A percentile compares a stretch with the other conserved stretches of the same genome.
phyloP scores from a whole-genome alignment of 2,329 filamentous ascomycete species.

The Fusarium zealandicum region DNA sequence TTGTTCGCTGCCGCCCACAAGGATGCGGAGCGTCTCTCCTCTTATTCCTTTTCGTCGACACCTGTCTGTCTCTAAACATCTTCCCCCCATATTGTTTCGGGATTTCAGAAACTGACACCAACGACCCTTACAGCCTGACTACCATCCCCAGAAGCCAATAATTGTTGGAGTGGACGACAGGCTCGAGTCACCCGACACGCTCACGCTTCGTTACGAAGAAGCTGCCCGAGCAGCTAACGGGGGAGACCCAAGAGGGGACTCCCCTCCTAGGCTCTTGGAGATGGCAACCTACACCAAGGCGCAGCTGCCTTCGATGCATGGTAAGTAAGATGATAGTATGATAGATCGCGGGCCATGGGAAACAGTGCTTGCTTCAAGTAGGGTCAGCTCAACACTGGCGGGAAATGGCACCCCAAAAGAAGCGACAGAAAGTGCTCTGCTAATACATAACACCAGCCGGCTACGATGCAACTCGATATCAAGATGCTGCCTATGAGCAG shows the following conservation, averaged over 20 bases:
- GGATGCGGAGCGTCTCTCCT: constrained; percentile 22
- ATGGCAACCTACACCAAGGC: constrained; percentile 74
- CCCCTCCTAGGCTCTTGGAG: constrained; percentile 53
- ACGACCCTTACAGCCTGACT: constrained; percentile 54
- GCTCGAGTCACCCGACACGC: constrained; percentile 64
- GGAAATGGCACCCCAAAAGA: not conserved
- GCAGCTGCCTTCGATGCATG: constrained; percentile 78
- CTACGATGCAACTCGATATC: constrained; percentile 68
- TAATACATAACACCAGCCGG: constrained; percentile 49
- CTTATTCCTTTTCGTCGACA: constrained; percentile 13
- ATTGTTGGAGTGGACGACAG: constrained; percentile 63
- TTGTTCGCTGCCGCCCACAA: constrained; percentile 21
- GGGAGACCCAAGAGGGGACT: constrained; percentile 63
- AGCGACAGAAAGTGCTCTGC: not conserved
- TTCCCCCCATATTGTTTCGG: constrained; percentile 31
- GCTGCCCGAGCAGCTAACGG: constrained; percentile 60
- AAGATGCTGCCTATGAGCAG: constrained; percentile 62
- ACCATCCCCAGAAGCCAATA: constrained; percentile 62
- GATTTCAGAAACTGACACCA: constrained; percentile 39
- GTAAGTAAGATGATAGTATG: constrained; percentile 62
- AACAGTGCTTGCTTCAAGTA: constrained; percentile 10
- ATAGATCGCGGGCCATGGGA: constrained; percentile 38
- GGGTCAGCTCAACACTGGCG: not conserved
- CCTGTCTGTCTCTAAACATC: constrained; percentile 23
- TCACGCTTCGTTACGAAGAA: constrained; percentile 65